Conservation (phyloP, 169 alveolate species). For the Perkinsus olseni region DNA sequence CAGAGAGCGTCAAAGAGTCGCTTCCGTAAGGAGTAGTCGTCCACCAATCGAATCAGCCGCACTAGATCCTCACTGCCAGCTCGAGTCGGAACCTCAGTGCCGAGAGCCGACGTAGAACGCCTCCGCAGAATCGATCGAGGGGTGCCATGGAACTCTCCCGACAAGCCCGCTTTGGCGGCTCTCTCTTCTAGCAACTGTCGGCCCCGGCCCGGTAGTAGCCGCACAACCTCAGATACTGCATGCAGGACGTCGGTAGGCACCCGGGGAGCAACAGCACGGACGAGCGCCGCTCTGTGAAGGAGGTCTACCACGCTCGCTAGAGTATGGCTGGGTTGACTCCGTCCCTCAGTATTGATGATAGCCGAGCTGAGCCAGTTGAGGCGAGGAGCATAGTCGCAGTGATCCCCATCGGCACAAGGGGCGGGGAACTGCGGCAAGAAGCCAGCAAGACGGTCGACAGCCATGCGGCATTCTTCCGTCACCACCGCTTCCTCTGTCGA, state of each 20-base stretch:
- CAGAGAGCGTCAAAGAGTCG: background rate
- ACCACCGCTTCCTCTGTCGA: background rate
- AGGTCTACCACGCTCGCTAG: background rate
- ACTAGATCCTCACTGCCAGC: background rate
- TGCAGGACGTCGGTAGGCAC: background rate
- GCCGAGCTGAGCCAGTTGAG: background rate
- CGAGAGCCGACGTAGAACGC: background rate
- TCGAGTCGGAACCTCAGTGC: background rate
- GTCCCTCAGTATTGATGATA: background rate
- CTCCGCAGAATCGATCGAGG: background rate
- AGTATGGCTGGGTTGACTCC: background rate
- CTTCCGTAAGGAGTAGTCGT: background rate
- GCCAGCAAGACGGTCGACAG: background rate
- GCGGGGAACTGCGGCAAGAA: background rate
- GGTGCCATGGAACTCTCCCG: background rate
- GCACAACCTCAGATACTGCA: background rate
- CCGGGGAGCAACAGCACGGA: background rate
- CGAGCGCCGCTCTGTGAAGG: background rate
- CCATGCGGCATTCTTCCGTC: background rate
- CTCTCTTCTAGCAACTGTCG: background rate
- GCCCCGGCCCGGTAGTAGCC: background rate
- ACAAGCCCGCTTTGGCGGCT: background rate
- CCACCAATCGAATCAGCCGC: background rate
- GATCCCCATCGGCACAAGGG: background rate
- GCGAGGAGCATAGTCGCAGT: background rate